A percentile compares a stretch with the other conserved stretches of the same genome.
Evolutionary conservation across 2,329 filamentous ascomycete species (phyloP).

Genomic region (Colletotrichum incanum): DNA sequence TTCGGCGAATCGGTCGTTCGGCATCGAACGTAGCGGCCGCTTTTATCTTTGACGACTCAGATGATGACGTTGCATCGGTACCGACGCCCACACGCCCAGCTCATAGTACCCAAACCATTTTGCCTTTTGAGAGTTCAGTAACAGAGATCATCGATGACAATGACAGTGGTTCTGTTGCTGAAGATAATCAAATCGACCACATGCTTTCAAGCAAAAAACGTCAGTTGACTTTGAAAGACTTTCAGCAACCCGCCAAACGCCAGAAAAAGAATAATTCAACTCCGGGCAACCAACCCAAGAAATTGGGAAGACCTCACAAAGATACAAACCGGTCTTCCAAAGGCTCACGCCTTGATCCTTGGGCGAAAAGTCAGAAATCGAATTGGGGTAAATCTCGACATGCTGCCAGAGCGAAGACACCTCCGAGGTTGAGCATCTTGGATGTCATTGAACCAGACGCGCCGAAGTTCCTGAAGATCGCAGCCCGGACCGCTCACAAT

Average conservation of each 20-base stretch:
- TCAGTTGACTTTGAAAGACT: slow-evolving; percentile 50
- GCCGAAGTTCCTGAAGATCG: slow-evolving; percentile 73
- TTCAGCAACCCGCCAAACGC: slow-evolving; percentile 46
- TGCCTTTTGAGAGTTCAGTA: slow-evolving; percentile 3
- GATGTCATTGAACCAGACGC: slow-evolving; percentile 69
- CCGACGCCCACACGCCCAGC: background rate
- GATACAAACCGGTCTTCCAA: background rate
- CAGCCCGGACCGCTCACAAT: slow-evolving; percentile 69
- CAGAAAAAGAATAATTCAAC: slow-evolving; percentile 46
- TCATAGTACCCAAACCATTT: background rate
- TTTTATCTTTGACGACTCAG: slow-evolving; percentile 62
- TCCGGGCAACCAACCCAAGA: slow-evolving; percentile 45
- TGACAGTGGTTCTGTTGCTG: slow-evolving; percentile 59
- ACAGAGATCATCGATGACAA: slow-evolving; percentile 48
- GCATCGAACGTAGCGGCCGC: slow-evolving; percentile 16
- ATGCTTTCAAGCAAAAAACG: slow-evolving; percentile 65
- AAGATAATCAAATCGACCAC: slow-evolving; percentile 67
- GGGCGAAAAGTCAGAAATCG: slow-evolving; percentile 8
- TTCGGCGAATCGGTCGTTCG: slow-evolving; percentile 56
- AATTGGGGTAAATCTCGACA: slow-evolving; percentile 10
- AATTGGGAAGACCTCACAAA: slow-evolving; percentile 44
- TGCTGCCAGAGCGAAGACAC: slow-evolving; percentile 46
- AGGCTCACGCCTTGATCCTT: slow-evolving; percentile 23
- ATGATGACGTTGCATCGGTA: slow-evolving; percentile 53
- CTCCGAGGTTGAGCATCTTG: slow-evolving; percentile 72